Evolutionary conservation across 108 stramenopile species (phyloP), one percentile per base, ranked within the genome.

Genomic region (Cafeteria roenbergensis): DNA sequence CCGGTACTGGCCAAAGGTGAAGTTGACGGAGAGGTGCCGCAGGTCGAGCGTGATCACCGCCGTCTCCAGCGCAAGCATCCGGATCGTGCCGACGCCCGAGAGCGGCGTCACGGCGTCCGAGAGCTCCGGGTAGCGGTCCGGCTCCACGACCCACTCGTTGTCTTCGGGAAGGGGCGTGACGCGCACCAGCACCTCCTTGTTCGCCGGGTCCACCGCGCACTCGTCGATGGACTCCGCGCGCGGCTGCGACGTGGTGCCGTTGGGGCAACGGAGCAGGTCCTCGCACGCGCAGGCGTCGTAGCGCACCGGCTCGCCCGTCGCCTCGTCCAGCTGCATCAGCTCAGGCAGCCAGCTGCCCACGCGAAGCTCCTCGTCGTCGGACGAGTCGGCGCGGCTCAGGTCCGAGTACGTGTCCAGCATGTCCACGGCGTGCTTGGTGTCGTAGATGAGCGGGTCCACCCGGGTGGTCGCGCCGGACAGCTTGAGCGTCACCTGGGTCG

Each of bases 231-330:
- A 35, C 22, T 53, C 59, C n/a, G 80, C 73, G 8, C 84, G 78
- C 30, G 61, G 25, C 4, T 34, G 28, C 3, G 71, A 65, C 4
- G 27, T 38, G 0, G 88, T 89, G 32, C 86, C 88, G 57, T 88
- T 85, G 12, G 87, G 88, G 64, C 88, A 89, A 36, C 79, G 72
- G 42, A 83, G 61, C 21, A 87, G 66, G 62, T 75, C 53, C 66
- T 87, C 78, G 64, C 88, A 89, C 42, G 83, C 82, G 62, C 87
- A 88, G 67, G 83, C 69, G 69, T 88, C 85, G 6, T 84, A 65
- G 14, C 85, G 42, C 17, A 17, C 42, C 42, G 42, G 42, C 17
- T 48, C 17, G 17, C 42, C 42, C 12, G 17, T 17, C 42, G 42
- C 12, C 42, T 48, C 42, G 17, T 12, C 42, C 42, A 48, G 17